Base-by-base conservation (phyloP, 106 monocot genomes). In the Dactylorhiza incarnata region DNA sequence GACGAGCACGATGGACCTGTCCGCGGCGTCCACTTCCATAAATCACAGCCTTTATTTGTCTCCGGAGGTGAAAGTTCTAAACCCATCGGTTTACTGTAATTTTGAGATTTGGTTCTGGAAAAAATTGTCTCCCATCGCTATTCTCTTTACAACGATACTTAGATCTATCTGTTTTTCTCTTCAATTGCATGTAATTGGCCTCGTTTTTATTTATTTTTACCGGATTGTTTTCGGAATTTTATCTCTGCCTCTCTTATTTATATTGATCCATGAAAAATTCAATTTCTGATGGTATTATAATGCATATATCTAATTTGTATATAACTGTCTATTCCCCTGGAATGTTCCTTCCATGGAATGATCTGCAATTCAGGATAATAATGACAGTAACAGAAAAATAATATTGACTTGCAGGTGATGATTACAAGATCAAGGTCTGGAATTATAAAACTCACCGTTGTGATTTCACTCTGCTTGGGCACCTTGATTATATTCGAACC, bases 391-490 rank as follows among this genome's bases (percentile, higher is more conserved):
- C 29, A 65, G 11, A 29, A 65, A 65, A 65, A n/a, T 65, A 65
- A 65, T 65, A 0, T 11, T 49, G 8, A 59, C 49, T 85, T 85
- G 25, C 81, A 90, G 90, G 90, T 17, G 90, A 90, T 83, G 87
- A 90, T 70, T 87, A 87, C 78, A 90, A 90, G 81, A 90, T 90
- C 67, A 90, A 90, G 78, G 90, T 90, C 13, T 90, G 85, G 90
- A 90, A 90, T 68, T 87, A 90, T 52, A 90, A 90, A 78, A 87
- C 78, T 19, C 85, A 83, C 68, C 77, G 83, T 9, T 90, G 90
- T 56, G 49, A 85, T 2, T 90, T 90, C 51, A 90, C 90, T 8
- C 83, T 90, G 81, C 83, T 90, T 15, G 90, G 90, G 6, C 90
- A 90, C 23, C 85, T 90, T 45, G 90, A 90, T 74, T 90, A 90